Percentiles rank a stretch among this genome's conserved stretches.
Evolutionary conservation across 2,329 filamentous ascomycete species (phyloP).

Genomic region (Rutstroemia sp.): DNA sequence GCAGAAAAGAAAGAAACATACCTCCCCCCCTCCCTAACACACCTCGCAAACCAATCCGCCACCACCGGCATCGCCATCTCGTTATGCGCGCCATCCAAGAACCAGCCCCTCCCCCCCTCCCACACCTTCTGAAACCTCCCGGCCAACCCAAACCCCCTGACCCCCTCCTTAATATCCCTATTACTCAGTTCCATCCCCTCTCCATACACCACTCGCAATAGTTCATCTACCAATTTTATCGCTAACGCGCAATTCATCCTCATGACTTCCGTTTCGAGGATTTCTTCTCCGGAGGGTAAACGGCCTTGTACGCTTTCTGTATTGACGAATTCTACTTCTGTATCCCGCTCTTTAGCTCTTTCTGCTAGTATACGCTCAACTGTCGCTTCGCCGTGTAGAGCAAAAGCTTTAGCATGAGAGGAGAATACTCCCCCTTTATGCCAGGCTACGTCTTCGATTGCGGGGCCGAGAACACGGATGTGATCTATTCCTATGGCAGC

Average conservation of each 20-base stretch:
- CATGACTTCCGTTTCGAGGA: no score
- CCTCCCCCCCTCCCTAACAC: no score
- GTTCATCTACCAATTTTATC: no score
- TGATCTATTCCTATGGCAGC: conserved; percentile 62
- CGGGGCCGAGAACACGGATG: conserved; percentile 51
- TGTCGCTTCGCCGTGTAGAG: conserved; percentile 41
- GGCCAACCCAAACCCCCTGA: conserved; percentile 42
- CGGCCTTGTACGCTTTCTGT: no score
- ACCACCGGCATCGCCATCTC: conserved; percentile 77
- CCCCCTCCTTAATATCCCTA: neutral
- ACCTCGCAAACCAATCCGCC: conserved; percentile 63
- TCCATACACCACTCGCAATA: neutral
- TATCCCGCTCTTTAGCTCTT: conserved; percentile 41
- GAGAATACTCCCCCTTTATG: conserved; percentile 68
- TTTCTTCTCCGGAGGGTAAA: no score
- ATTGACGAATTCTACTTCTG: conserved; percentile 27
- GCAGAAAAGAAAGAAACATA: no score
- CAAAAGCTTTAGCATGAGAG: conserved; percentile 49
- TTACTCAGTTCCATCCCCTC: neutral
- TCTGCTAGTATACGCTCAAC: conserved; percentile 38
- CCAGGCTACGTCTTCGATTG: conserved; percentile 60
- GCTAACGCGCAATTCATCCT: no score
- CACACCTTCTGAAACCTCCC: conserved; percentile 63
- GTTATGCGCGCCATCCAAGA: conserved; percentile 20
- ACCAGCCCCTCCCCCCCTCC: conserved; percentile 32